Evolutionary conservation across 164 flowering plant species (phyloP).

Genomic region (Annona cherimola): DNA sequence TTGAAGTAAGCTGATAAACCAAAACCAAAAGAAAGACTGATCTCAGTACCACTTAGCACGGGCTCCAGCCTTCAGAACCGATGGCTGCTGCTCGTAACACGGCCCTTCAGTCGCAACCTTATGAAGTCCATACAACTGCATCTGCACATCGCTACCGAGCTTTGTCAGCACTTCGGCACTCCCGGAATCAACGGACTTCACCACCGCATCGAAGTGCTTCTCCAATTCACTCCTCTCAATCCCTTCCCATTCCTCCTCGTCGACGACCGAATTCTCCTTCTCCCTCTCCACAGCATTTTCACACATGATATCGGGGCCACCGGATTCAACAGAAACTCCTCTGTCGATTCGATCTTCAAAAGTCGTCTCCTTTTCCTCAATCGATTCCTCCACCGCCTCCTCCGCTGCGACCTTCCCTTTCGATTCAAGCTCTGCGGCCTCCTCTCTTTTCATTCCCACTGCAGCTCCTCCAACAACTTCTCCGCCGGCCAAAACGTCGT

Average conservation of each 20-base stretch:
- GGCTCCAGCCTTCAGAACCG: slow-evolving; percentile 60
- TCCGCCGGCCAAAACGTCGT: neutral
- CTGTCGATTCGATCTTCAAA: neutral
- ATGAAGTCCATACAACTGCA: slow-evolving; percentile 68
- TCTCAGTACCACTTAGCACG: slow-evolving; percentile 80
- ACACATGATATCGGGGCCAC: neutral
- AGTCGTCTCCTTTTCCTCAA: slow-evolving; percentile 5
- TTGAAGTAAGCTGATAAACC: neutral
- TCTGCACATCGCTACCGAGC: slow-evolving; percentile 46
- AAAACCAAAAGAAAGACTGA: neutral
- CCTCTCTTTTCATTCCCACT: neutral
- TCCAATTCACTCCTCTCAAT: slow-evolving; percentile 76
- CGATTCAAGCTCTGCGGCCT: neutral
- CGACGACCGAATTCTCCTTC: slow-evolving; percentile 18
- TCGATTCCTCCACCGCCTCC: slow-evolving; percentile 1
- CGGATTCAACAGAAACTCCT: neutral
- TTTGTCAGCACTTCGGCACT: slow-evolving; percentile 24
- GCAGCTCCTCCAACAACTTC: slow-evolving; percentile 6
- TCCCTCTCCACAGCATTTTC: slow-evolving; percentile 10
- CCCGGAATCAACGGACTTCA: slow-evolving; percentile 29
- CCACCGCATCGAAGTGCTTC: slow-evolving; percentile 48
- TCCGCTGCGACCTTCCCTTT: neutral
- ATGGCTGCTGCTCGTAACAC: slow-evolving; percentile 60
- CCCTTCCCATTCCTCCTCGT: slow-evolving; percentile 91
- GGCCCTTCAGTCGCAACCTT: slow-evolving; percentile 79